These are phyloP conservation scores for Leishmania turanica DNA, from an alignment of 208 protist species.

Conservation along the genomic window DNA sequence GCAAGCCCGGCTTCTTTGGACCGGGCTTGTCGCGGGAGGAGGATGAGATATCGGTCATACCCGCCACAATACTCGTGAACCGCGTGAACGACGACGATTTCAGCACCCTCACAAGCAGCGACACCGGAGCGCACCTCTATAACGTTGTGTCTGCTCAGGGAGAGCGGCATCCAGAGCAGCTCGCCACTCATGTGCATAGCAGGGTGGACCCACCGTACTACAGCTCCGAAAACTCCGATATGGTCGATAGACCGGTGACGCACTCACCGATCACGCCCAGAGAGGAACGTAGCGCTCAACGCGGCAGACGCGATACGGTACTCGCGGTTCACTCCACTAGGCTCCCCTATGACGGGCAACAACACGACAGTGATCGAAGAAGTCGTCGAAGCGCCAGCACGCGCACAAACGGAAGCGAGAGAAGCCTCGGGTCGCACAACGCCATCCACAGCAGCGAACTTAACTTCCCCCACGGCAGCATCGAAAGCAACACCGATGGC, in stretches of 20 bases:
- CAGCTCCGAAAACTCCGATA: neutral
- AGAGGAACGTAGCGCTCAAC: neutral
- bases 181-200: neutral
- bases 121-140: neutral
- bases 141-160: neutral
- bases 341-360: neutral
- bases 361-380: neutral
- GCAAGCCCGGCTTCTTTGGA: no score
- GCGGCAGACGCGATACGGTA: neutral
- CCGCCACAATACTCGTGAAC: conserved; percentile 16
- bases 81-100: conserved; percentile 4
- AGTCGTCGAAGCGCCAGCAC: neutral
- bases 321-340: neutral
- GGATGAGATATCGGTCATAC: neutral
- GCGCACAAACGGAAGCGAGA: neutral
- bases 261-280: neutral
- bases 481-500: neutral
- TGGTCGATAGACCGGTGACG: neutral
- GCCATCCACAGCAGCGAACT: neutral
- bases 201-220: neutral
- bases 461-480: neutral
- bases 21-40: neutral
- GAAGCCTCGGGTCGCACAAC: neutral
- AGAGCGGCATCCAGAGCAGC: neutral
- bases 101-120: neutral